Evolutionary conservation across 768 basidiomycete species (phyloP).

Genomic region (Tricholomella constricta): DNA sequence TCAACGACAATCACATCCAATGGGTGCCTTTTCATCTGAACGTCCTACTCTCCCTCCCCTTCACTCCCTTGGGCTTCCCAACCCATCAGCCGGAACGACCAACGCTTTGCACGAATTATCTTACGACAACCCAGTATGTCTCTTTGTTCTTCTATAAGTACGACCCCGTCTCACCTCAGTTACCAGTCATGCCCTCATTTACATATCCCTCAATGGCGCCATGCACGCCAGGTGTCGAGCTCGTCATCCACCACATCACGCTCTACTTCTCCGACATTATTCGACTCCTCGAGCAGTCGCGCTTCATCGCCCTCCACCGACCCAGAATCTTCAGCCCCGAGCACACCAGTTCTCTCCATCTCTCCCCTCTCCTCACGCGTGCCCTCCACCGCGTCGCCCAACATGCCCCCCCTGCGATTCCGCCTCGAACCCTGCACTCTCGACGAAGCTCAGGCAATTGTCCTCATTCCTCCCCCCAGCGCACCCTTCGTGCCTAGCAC

Average conservation of each 20-base stretch:
- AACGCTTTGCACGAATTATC: slow-evolving; percentile 15
- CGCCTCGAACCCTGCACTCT: slow-evolving; percentile 50
- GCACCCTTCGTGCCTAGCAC: slow-evolving; percentile 22
- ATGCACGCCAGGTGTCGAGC: slow-evolving; percentile 36
- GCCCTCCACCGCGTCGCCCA: slow-evolving; percentile 20
- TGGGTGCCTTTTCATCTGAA: slow-evolving; percentile 21
- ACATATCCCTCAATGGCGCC: slow-evolving; percentile 20
- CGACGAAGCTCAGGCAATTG: slow-evolving; percentile 54
- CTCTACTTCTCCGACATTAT: slow-evolving; percentile 36
- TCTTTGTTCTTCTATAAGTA: not conserved
- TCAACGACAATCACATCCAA: slow-evolving; percentile 16
- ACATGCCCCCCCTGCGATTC: slow-evolving; percentile 14
- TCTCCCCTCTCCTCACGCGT: slow-evolving; percentile 22
- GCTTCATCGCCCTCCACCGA: not conserved
- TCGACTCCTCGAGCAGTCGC: slow-evolving; percentile 14
- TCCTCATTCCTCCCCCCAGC: slow-evolving; percentile 42
- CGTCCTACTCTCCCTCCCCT: slow-evolving; percentile 59
- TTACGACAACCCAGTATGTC: slow-evolving; percentile 21
- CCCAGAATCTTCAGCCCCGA: slow-evolving; percentile 15
- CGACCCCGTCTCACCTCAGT: slow-evolving; percentile 10
- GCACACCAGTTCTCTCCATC: slow-evolving; percentile 39
- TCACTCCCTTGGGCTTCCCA: slow-evolving; percentile 46
- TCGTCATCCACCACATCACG: slow-evolving; percentile 43
- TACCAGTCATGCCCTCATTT: slow-evolving; percentile 20
- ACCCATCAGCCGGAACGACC: slow-evolving; percentile 9